These are phyloP conservation scores for Solanum hybrid DNA, from an alignment of 305 asterid genomes.

Conservation along the genomic window DNA sequence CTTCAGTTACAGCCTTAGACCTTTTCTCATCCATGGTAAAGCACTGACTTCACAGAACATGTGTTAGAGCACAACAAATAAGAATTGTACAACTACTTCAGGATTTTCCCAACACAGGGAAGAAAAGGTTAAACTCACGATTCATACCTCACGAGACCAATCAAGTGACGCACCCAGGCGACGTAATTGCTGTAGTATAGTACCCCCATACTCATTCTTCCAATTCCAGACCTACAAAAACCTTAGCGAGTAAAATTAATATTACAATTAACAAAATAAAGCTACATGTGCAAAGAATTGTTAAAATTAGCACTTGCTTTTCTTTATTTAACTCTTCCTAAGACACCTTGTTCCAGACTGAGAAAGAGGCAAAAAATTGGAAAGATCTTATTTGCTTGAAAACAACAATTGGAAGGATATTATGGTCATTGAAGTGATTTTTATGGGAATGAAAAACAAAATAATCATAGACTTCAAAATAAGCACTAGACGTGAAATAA, in stretches of 20 bases:
- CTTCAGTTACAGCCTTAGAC: constrained; percentile 87
- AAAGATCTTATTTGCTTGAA: not conserved
- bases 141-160: constrained; percentile 90
- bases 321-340: not conserved
- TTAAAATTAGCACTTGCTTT: not conserved
- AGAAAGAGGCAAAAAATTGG: not conserved
- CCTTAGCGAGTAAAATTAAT: not conserved
- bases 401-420: not conserved
- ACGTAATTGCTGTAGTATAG: constrained; percentile 72
- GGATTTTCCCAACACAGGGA: not conserved
- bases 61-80: not conserved
- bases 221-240: constrained; percentile 79
- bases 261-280: not conserved
- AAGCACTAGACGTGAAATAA: not conserved
- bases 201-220: constrained; percentile 84
- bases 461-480: not conserved
- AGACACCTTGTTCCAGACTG: not conserved
- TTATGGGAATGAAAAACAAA: not conserved
- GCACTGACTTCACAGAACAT: constrained; percentile 31
- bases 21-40: constrained; percentile 92
- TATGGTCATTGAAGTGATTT: not conserved
- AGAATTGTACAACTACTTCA: not conserved
- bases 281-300: not conserved
- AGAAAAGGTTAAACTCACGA: not conserved
- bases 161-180: constrained; percentile 92